Percentiles rank a stretch among this genome's conserved stretches.
phyloP scores from a whole-genome alignment of 148 eudicot species.

The Nepenthes gracilis region DNA sequence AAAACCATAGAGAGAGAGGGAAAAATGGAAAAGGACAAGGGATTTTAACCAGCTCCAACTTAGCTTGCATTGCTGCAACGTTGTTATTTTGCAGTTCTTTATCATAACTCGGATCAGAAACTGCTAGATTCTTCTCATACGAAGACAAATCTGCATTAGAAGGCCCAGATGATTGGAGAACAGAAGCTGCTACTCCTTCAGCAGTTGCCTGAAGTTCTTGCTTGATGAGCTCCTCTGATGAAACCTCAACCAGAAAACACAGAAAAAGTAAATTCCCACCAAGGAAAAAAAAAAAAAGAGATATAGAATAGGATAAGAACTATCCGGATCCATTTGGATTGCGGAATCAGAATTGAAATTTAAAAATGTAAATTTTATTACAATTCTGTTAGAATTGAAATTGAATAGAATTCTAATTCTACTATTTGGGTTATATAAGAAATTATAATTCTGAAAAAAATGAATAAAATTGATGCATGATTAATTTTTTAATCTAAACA shows the following conservation, averaged over 20 bases:
- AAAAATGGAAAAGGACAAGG: background rate
- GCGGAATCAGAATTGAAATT: too few relatives aligned
- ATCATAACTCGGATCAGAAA: constrained; percentile 22
- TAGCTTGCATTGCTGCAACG: constrained; percentile 38
- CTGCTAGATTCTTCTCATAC: background rate
- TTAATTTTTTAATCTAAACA: too few relatives aligned
- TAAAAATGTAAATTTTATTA: too few relatives aligned
- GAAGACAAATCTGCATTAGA: constrained; percentile 35
- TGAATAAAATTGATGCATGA: too few relatives aligned
- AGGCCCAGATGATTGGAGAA: constrained; percentile 51
- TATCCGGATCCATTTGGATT: too few relatives aligned
- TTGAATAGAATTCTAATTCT: too few relatives aligned
- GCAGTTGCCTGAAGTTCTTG: constrained; percentile 94
- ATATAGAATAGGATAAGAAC: background rate
- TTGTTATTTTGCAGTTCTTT: constrained; percentile 28
- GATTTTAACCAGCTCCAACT: constrained; percentile 43
- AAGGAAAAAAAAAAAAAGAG: background rate
- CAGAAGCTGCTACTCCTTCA: constrained; percentile 96
- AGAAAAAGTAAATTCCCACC: background rate
- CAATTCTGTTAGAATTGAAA: too few relatives aligned
- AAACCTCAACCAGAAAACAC: constrained; percentile 27
- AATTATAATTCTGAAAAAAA: too few relatives aligned
- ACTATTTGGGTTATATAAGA: too few relatives aligned
- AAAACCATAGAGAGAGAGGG: background rate
- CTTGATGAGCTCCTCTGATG: constrained; percentile 69